Evolutionary conservation across 495 filamentous ascomycete species (phyloP), one percentile per base, ranked within the genome.

Genomic region (Podospora pseudoanserina): DNA sequence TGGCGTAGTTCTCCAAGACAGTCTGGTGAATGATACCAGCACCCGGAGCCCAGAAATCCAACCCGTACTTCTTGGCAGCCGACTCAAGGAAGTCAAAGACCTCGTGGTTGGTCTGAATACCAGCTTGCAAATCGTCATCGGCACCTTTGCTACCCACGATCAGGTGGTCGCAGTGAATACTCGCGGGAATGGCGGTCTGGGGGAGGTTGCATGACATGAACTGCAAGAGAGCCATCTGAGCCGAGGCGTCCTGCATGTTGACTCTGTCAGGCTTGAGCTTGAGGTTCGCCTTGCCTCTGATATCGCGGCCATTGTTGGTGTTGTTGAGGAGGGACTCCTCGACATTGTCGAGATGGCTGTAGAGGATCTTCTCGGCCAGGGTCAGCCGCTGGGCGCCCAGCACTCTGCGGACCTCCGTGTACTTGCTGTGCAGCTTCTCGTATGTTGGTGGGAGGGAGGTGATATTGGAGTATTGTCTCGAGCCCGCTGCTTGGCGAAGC

Each of bases 11-110:
- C 84, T 99, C 95, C 72, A 99, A 82, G 57, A 99, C 95, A 67
- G 91, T 96, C 85, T 99, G 95, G 81, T 99, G 95, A 71, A 99
- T 99, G 68, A 99, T 99, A 68, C 95, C 95, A n/a, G 95, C 95
- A 64, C 96, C 96, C 0, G 95, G 95, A 2, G 95, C 92, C 95
- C 95, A 99, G 79, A 99, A 99, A 77, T 97, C 94, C 71, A 99
- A 97, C 26, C 95, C 95, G 76, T 97, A 99, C 73, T 93, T 95
- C 84, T 92, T 94, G 5, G 91, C 90, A 0, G 95, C 95, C 58
- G 91, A 95, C 82, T 96, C 94, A 63, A 99, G 77, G 79, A 98
- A 99, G 79, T 99, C 93, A 75, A 96, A 99, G 4, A 99, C 93
- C 82, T 99, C 95, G 77, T 92, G 91, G 78, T 99, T 99, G 53